Conservation (phyloP, 2,329 filamentous ascomycete species). For the Blastomyces gilchristii region DNA sequence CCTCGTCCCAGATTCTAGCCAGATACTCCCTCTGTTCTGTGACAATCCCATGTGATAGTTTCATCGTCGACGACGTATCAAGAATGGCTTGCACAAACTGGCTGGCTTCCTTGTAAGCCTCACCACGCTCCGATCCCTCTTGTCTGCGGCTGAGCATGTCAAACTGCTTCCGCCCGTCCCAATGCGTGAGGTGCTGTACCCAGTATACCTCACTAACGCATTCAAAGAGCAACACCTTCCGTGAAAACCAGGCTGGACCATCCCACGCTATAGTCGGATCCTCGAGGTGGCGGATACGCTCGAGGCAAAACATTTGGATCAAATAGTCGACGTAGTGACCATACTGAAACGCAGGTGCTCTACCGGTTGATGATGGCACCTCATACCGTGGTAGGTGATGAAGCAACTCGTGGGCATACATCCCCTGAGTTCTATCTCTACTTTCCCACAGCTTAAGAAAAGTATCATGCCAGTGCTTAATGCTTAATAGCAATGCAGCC, state of each 20-base stretch:
- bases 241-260: neutral
- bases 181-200: constrained; percentile 18
- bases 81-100: constrained; percentile 24
- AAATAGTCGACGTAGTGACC: constrained; percentile 7
- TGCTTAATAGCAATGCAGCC: constrained; percentile 6
- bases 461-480: constrained; percentile 9
- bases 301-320: constrained; percentile 7
- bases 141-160: constrained; percentile 23
- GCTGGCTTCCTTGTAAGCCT: constrained; percentile 23
- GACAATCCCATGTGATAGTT: constrained; percentile 26
- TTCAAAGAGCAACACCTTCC: constrained; percentile 1
- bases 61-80: constrained; percentile 26
- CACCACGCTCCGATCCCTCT: constrained; percentile 8
- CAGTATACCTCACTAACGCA: constrained; percentile 3
- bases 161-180: constrained; percentile 25
- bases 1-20: constrained; percentile 26
- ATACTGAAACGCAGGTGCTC: constrained; percentile 7
- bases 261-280: neutral
- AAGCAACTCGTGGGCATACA: constrained; percentile 5
- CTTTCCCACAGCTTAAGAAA: constrained; percentile 8
- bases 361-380: neutral
- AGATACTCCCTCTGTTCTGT: constrained; percentile 21
- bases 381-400: constrained; percentile 8
- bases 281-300: constrained; percentile 5
- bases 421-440: neutral